phyloP scores from a whole-genome alignment of 2,329 filamentous ascomycete genomes.

The Endocalyx cinctus region DNA sequence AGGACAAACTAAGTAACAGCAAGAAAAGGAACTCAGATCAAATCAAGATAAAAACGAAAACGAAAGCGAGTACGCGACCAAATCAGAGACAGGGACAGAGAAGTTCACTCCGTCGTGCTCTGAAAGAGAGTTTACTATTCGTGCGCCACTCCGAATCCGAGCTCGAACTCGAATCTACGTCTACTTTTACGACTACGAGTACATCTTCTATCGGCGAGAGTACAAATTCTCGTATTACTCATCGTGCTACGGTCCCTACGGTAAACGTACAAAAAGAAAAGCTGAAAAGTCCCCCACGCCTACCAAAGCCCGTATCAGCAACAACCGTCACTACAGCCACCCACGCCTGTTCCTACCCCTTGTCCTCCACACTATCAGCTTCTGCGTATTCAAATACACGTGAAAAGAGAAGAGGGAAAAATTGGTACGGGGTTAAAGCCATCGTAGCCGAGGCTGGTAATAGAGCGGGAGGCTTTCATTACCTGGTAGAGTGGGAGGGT shows the following conservation, averaged over 20 bases:
- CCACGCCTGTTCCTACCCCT: neutral
- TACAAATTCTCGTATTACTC: too few species aligned
- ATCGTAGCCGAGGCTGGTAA: conserved; percentile 16
- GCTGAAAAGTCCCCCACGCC: too few species aligned
- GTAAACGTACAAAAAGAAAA: too few species aligned
- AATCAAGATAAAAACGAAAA: neutral
- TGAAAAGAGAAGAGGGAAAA: conserved; percentile 4
- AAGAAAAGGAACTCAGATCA: neutral
- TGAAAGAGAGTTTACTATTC: too few species aligned
- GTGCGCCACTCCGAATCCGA: neutral
- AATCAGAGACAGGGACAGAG: neutral
- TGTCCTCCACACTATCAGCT: neutral
- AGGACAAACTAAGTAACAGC: too few species aligned
- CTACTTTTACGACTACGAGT: neutral
- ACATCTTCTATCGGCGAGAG: neutral
- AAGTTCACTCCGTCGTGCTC: neutral
- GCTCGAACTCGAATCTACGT: neutral
- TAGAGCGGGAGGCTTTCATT: conserved; percentile 7
- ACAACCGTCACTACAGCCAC: neutral
- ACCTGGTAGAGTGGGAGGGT: conserved; percentile 26
- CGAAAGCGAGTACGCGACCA: neutral
- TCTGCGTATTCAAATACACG: neutral
- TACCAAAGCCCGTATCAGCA: neutral
- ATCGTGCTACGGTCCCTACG: too few species aligned
- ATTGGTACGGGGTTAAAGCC: conserved; percentile 18